These are phyloP conservation scores for Yamadazyma atmosphaerica DNA, from an alignment of 1,139 yeast genomes.

Conservation along the genomic window DNA sequence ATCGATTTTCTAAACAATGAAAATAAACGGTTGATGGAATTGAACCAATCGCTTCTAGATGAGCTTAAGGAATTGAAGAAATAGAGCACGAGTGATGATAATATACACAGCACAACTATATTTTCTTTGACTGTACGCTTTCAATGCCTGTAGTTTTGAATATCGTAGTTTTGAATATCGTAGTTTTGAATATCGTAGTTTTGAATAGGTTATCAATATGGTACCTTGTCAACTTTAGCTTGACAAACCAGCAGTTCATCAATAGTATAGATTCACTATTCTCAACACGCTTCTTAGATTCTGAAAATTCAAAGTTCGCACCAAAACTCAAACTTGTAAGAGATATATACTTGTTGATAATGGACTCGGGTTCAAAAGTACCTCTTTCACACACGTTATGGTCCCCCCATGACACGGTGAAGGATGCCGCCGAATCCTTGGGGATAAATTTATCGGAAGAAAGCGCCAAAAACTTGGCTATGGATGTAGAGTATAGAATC, in stretches of 20 bases:
- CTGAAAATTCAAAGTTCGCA: background rate
- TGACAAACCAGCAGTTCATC: no score
- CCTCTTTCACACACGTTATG: conserved; percentile 87
- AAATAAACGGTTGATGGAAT: conserved; percentile 32
- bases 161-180: no score
- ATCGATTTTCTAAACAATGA: conserved; percentile 28
- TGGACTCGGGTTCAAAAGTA: conserved; percentile 42
- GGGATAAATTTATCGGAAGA: conserved; percentile 89
- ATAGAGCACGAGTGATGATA: no score
- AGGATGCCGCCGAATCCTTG: conserved; percentile 90
- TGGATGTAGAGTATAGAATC: conserved; percentile 97
- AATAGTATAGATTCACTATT: background rate
- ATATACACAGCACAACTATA: no score
- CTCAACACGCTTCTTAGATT: background rate
- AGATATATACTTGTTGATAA: conserved; percentile 13
- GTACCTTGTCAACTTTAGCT: no score
- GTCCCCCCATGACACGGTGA: conserved; percentile 97
- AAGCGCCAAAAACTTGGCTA: conserved; percentile 90
- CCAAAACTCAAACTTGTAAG: background rate
- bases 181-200: no score
- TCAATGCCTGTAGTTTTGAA: no score
- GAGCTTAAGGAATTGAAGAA: conserved; percentile 12
- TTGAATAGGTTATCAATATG: no score
- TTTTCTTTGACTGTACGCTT: no score
- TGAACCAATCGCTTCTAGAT: conserved; percentile 32